Evolutionary conservation across 2,329 filamentous ascomycete genomes (phyloP).

Genomic region (Phyllosticta capitalensis): DNA sequence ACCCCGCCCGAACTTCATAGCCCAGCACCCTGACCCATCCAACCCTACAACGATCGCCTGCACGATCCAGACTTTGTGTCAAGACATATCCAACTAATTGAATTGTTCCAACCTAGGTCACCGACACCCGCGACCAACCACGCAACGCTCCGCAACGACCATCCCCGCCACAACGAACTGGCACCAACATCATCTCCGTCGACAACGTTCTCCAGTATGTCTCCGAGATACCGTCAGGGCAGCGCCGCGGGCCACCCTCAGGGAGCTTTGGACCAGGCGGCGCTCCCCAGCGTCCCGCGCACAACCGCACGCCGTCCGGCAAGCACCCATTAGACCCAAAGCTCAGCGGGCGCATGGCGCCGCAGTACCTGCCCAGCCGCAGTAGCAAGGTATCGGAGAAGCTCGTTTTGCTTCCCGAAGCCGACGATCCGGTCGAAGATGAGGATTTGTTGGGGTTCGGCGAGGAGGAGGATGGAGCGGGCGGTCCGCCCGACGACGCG

Average conservation of each 20-base stretch:
- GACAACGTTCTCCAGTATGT: constrained; percentile 93
- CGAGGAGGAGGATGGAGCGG: constrained; percentile 45
- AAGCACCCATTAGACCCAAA: constrained; percentile 45
- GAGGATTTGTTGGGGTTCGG: constrained; percentile 45
- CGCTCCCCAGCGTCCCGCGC: constrained; percentile 32
- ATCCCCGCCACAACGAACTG: constrained; percentile 24
- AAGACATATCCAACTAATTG: background rate
- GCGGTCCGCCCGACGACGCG: constrained; percentile 57
- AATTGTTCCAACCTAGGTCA: constrained; percentile 36
- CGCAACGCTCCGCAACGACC: constrained; percentile 25
- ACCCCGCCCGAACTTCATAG: constrained; percentile 9
- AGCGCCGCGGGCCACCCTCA: constrained; percentile 65
- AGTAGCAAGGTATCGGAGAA: constrained; percentile 95
- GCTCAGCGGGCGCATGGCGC: constrained; percentile 47
- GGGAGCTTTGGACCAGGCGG: constrained; percentile 20
- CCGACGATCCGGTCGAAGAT: constrained; percentile 43
- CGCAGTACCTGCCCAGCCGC: constrained; percentile 63
- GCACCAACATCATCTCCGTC: constrained; percentile 64
- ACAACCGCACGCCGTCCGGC: constrained; percentile 41
- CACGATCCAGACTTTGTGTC: background rate
- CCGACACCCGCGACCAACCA: constrained; percentile 44
- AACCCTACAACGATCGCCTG: constrained; percentile 2
- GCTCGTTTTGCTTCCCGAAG: constrained; percentile 86
- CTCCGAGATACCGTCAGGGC: constrained; percentile 89
- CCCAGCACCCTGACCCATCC: background rate